A percentile compares a stretch with the other conserved stretches of the same genome.
Conservation (phyloP, 495 filamentous ascomycete genomes). For the Letharia lupina region DNA sequence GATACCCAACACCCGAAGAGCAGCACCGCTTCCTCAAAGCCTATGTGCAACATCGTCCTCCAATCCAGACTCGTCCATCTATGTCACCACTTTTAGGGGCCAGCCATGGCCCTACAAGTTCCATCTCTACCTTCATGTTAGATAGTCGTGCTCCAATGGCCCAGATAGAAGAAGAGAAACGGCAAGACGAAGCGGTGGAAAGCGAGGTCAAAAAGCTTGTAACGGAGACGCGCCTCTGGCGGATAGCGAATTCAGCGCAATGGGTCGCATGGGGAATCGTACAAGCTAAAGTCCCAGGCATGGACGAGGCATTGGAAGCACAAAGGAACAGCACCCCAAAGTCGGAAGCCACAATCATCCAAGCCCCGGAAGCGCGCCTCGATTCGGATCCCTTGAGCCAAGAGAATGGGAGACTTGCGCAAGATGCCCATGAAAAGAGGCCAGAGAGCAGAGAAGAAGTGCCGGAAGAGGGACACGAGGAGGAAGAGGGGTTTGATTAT, state of each 20-base stretch:
- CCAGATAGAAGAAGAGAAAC: slow-evolving; percentile 47
- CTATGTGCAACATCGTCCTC: slow-evolving; percentile 73
- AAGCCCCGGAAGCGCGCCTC: background rate
- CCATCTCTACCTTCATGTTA: slow-evolving; percentile 56
- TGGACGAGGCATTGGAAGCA: slow-evolving; percentile 30
- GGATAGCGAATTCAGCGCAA: slow-evolving; percentile 73
- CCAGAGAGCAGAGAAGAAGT: slow-evolving; percentile 19
- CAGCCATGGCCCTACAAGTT: slow-evolving; percentile 33
- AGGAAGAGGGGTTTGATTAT: slow-evolving; percentile 79
- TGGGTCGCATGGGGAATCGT: slow-evolving; percentile 97
- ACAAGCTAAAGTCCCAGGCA: slow-evolving; percentile 74
- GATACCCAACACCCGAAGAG: slow-evolving; percentile 72
- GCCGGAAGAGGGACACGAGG: slow-evolving; percentile 37
- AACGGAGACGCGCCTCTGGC: slow-evolving; percentile 75
- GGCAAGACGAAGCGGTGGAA: slow-evolving; percentile 51
- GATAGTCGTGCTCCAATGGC: slow-evolving; percentile 56
- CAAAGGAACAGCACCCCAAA: slow-evolving; percentile 11
- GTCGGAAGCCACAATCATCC: slow-evolving; percentile 5
- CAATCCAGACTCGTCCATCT: slow-evolving; percentile 40
- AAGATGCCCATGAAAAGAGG: slow-evolving; percentile 17
- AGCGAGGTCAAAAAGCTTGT: slow-evolving; percentile 58
- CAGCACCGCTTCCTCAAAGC: slow-evolving; percentile 76
- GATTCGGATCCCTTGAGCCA: slow-evolving; percentile 13
- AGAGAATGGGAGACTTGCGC: slow-evolving; percentile 9
- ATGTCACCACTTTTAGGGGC: slow-evolving; percentile 48